These are phyloP conservation scores for Porphyrellus sp. DNA, from an alignment of 1,284 basidiomycete species.

Conservation along the genomic window DNA sequence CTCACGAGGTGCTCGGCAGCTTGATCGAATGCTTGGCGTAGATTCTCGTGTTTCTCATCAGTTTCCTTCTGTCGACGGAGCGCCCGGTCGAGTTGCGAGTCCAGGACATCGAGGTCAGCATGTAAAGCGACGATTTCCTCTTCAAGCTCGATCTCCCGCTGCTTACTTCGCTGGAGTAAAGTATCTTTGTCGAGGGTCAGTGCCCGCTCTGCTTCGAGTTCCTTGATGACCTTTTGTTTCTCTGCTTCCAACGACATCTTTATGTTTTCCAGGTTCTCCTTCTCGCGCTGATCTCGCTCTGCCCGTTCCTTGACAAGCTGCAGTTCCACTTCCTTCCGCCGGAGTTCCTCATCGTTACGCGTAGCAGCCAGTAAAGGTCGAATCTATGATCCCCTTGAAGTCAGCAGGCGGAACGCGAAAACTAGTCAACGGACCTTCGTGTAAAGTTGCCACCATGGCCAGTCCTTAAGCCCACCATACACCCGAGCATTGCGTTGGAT, in stretches of 20 bases:
- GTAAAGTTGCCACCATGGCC: conserved; percentile 99
- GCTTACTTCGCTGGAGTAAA: conserved; percentile 83
- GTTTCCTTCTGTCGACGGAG: conserved; percentile 72
- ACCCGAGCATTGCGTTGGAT: conserved; percentile 94
- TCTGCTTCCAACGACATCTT: conserved; percentile 79
- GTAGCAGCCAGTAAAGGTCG: conserved; percentile 92
- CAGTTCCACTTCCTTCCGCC: conserved; percentile 86
- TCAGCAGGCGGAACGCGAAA: neutral
- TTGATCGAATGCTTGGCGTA: conserved; percentile 74
- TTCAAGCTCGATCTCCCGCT: conserved; percentile 78
- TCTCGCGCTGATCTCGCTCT: conserved; percentile 80
- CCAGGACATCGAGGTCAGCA: conserved; percentile 79
- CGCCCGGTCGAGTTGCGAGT: conserved; percentile 83
- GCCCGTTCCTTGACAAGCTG: conserved; percentile 79
- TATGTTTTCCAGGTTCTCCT: conserved; percentile 72
- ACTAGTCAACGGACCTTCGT: conserved; percentile 60
- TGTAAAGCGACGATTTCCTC: conserved; percentile 84
- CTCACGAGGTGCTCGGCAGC: conserved; percentile 81
- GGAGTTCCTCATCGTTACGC: conserved; percentile 88
- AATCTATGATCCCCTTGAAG: conserved; percentile 48
- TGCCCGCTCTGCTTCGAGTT: conserved; percentile 79
- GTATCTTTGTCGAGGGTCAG: conserved; percentile 83
- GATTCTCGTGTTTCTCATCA: conserved; percentile 72
- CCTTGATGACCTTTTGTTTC: conserved; percentile 78
- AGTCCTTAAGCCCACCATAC: conserved; percentile 86